Percentiles rank a stretch among this genome's conserved stretches.
These are phyloP conservation scores for Silene vulgaris DNA, from an alignment of 179 eudicot species.

Conservation along the genomic window DNA sequence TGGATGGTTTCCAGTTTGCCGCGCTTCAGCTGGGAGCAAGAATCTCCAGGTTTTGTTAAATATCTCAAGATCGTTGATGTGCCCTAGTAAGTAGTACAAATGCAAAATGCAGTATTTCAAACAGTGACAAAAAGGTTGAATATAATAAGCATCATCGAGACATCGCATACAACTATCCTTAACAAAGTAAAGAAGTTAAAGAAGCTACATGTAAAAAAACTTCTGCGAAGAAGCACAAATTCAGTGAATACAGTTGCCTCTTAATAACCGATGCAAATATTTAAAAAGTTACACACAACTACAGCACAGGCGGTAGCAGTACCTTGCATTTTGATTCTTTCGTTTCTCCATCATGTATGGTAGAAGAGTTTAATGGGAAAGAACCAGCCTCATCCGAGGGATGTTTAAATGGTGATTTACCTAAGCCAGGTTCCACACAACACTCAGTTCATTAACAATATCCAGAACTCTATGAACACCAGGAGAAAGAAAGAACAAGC, in stretches of 20 bases:
- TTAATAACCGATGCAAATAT: neutral
- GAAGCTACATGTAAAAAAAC: neutral
- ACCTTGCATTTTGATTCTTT: constrained; percentile 37
- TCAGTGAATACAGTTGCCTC: neutral
- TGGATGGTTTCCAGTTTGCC: constrained; percentile 21
- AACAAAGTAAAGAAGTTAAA: neutral
- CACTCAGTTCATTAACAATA: constrained; percentile 28
- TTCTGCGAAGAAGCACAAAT: neutral
- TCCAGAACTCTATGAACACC: neutral
- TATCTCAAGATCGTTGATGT: constrained; percentile 61
- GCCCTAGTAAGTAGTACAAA: constrained; percentile 37
- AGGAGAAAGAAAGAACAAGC: neutral
- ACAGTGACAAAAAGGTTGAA: constrained; percentile 12
- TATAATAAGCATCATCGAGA: neutral
- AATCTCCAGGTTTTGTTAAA: constrained; percentile 33
- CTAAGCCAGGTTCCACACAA: constrained; percentile 22
- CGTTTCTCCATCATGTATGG: constrained; percentile 35
- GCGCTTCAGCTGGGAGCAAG: constrained; percentile 35
- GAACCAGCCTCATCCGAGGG: constrained; percentile 24
- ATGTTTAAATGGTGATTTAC: constrained; percentile 19
- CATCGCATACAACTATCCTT: neutral
- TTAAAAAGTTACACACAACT: neutral
- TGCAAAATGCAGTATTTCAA: neutral
- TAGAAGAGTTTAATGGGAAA: constrained; percentile 16
- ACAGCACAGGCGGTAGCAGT: neutral